phyloP scores from a whole-genome alignment of 306 rosid genomes.

The Casuarina glauca region DNA sequence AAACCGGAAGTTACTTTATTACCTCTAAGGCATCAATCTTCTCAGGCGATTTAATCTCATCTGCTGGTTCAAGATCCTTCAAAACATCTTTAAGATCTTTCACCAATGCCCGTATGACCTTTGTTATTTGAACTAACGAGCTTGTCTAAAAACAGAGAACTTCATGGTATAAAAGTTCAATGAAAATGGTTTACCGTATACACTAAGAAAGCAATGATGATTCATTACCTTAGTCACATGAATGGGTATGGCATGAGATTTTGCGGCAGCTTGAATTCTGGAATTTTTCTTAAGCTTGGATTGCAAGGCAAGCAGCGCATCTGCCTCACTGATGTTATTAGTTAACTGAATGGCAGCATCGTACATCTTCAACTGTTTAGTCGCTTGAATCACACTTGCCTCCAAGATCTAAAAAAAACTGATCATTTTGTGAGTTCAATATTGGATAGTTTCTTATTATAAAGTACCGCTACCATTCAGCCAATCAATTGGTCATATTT shows the following conservation, averaged over 20 bases:
- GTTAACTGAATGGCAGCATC: constrained; percentile 65
- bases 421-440: constrained; percentile 53
- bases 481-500: background rate
- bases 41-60: constrained; percentile 56
- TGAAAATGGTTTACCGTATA: constrained; percentile 10
- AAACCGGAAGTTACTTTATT: constrained; percentile 25
- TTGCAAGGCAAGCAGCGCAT: constrained; percentile 85
- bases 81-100: constrained; percentile 69
- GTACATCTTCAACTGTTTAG: constrained; percentile 68
- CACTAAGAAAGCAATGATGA: constrained; percentile 10
- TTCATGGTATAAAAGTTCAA: constrained; percentile 23
- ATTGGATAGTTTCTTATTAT: background rate
- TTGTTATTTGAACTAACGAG: constrained; percentile 76
- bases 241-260: constrained; percentile 71
- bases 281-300: constrained; percentile 89
- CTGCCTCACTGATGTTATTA: constrained; percentile 87
- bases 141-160: constrained; percentile 51
- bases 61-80: constrained; percentile 53
- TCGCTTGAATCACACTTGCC: constrained; percentile 78
- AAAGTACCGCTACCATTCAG: background rate
- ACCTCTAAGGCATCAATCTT: constrained; percentile 91
- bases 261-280: constrained; percentile 88
- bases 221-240: constrained; percentile 72
- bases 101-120: constrained; percentile 64
- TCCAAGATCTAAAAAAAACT: constrained; percentile 74